These are phyloP conservation scores for Penicillium nucicola DNA, from an alignment of 495 filamentous ascomycete genomes.

Conservation along the genomic window DNA sequence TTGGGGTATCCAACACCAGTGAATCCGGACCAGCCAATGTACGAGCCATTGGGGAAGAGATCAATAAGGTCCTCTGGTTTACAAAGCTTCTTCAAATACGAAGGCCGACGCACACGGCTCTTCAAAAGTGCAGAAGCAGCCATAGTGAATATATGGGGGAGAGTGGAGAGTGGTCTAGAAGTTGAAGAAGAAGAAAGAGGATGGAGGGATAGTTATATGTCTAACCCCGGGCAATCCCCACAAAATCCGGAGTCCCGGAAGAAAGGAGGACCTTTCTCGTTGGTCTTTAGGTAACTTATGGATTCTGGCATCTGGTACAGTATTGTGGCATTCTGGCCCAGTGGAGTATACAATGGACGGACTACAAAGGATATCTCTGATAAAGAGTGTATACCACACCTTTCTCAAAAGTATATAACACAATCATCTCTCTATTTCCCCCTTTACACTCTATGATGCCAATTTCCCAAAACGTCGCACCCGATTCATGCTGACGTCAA, in stretches of 20 bases:
- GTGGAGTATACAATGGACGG: not conserved
- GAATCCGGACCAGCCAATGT: slow-evolving; percentile 89
- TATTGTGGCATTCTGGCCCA: not conserved
- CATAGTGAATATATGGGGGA: slow-evolving; percentile 25
- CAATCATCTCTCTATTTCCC: too few relatives aligned
- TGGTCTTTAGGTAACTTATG: too few relatives aligned
- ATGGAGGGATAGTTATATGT: slow-evolving; percentile 23
- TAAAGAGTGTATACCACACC: too few relatives aligned
- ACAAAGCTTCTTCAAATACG: slow-evolving; percentile 75
- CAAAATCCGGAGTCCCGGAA: slow-evolving; percentile 9
- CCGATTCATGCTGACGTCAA: slow-evolving; percentile 12
- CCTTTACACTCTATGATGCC: slow-evolving; percentile 2
- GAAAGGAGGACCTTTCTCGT: slow-evolving; percentile 20
- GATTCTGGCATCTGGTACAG: too few relatives aligned
- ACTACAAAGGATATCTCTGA: too few relatives aligned
- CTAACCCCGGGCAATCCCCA: slow-evolving; percentile 12
- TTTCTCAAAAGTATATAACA: too few relatives aligned
- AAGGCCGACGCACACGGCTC: slow-evolving; percentile 70
- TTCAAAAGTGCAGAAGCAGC: slow-evolving; percentile 70
- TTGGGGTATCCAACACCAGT: slow-evolving; percentile 91
- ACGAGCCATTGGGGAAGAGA: slow-evolving; percentile 76
- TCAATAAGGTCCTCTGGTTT: slow-evolving; percentile 76
- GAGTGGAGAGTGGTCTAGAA: slow-evolving; percentile 9
- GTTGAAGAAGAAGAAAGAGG: slow-evolving; percentile 8
- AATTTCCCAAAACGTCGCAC: not conserved